Conservation (phyloP, 2,329 filamentous ascomycete species). For the Sclerotinia sclerotiorum region DNA sequence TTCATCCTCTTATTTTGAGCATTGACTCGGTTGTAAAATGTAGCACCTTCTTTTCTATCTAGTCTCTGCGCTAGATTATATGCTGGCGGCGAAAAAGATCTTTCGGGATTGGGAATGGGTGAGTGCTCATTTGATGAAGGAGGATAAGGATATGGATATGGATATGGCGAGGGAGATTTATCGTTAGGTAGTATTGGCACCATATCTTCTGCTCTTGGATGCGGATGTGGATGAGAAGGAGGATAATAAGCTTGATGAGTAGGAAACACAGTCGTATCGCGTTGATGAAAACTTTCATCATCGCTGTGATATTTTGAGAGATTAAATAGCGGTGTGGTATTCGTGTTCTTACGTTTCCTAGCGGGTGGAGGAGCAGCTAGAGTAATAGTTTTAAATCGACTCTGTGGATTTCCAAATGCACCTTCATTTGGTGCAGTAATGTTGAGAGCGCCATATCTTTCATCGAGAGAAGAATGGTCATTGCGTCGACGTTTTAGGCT, state of each 20-base stretch:
- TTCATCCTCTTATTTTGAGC: not conserved
- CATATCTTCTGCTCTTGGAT: not conserved
- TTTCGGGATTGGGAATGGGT: not conserved
- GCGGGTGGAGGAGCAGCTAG: conserved; percentile 2
- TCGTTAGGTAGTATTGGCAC: not conserved
- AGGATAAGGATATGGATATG: not conserved
- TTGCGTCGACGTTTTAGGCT: not conserved
- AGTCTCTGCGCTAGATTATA: not conserved
- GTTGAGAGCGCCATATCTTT: conserved; percentile 16
- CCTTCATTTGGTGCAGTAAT: conserved; percentile 20
- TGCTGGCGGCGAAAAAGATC: not conserved
- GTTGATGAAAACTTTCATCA: conserved; percentile 2
- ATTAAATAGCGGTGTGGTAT: not conserved
- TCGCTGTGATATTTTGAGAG: conserved; percentile 11
- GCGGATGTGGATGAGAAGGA: not conserved
- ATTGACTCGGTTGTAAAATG: not conserved
- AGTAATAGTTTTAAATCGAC: conserved; percentile 3
- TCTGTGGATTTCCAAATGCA: conserved; percentile 4
- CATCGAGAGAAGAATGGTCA: conserved; percentile 9
- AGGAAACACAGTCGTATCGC: not conserved
- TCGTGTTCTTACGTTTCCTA: not conserved
- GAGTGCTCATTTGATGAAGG: not conserved
- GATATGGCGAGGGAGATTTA: not conserved
- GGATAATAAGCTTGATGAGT: conserved; percentile 12
- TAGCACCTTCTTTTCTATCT: not conserved